phyloP scores from a whole-genome alignment of 1,284 basidiomycete species.

The Cerioporus squamosus region DNA sequence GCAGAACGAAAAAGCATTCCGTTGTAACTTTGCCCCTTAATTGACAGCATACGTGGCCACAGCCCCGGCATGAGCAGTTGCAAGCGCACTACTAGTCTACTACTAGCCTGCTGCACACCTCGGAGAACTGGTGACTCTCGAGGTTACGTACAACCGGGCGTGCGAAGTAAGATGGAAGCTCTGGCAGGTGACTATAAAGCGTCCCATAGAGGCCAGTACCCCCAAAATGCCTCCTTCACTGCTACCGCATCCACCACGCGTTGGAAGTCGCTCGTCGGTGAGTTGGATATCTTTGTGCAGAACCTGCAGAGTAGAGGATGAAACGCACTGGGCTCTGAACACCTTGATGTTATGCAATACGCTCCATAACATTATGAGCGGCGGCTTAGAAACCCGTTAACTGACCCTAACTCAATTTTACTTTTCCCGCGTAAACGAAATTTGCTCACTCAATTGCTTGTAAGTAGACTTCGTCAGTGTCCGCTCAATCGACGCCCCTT shows the following conservation, averaged over 20 bases:
- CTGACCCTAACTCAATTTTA: constrained; percentile 50
- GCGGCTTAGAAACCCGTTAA: constrained; percentile 92
- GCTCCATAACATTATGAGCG: constrained; percentile 55
- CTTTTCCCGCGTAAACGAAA: background rate
- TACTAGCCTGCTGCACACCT: too few relatives aligned
- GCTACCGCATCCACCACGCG: background rate
- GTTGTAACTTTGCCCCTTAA: too few relatives aligned
- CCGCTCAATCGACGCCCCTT: too few relatives aligned
- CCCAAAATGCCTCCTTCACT: constrained; percentile 16
- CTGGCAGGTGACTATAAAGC: background rate
- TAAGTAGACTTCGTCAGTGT: too few relatives aligned
- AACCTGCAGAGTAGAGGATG: constrained; percentile 47
- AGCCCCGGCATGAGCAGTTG: too few relatives aligned
- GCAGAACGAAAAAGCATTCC: too few relatives aligned
- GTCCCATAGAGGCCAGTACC: background rate
- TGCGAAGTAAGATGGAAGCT: background rate
- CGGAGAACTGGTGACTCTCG: background rate
- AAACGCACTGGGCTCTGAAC: constrained; percentile 92
- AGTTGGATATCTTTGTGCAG: constrained; percentile 1
- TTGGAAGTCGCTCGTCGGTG: constrained; percentile 13
- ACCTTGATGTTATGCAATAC: constrained; percentile 75
- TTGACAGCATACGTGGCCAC: too few relatives aligned
- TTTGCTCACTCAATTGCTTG: constrained; percentile 5
- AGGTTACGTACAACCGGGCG: background rate
- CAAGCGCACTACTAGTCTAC: too few relatives aligned